A percentile compares a stretch with the other conserved stretches of the same genome.
Evolutionary conservation across 306 rosid species (phyloP).

Genomic region (Astragalus membranaceus): DNA sequence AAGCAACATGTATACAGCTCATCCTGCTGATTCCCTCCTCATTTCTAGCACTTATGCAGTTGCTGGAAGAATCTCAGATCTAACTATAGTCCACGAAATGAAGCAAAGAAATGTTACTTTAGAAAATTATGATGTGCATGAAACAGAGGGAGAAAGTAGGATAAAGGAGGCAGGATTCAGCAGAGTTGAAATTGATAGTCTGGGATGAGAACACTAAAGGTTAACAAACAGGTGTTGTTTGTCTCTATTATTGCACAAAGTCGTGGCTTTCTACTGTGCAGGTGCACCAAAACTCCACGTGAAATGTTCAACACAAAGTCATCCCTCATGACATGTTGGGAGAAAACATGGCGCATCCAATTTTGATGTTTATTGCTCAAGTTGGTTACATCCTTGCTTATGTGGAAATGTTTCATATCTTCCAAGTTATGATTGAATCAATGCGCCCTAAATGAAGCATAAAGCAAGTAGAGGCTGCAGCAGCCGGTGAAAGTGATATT

Average conservation of each 20-base stretch:
- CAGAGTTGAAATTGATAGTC: constrained; percentile 42
- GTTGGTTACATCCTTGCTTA: background rate
- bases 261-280: background rate
- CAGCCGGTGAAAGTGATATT: background rate
- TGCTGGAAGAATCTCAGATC: constrained; percentile 62
- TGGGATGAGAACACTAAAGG: background rate
- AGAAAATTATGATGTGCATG: constrained; percentile 10
- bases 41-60: constrained; percentile 52
- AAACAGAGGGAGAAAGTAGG: constrained; percentile 16
- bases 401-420: background rate
- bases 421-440: background rate
- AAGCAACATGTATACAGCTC: constrained; percentile 33
- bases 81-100: constrained; percentile 25
- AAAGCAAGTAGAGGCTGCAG: background rate
- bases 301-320: background rate
- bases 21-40: constrained; percentile 66
- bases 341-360: background rate
- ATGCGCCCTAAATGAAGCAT: background rate
- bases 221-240: background rate
- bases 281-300: background rate
- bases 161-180: constrained; percentile 58
- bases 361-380: background rate
- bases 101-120: constrained; percentile 20
- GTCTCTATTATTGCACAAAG: background rate
- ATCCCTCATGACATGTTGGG: background rate